These are phyloP conservation scores for Corylus americana DNA, from an alignment of 306 rosid species.

Conservation along the genomic window DNA sequence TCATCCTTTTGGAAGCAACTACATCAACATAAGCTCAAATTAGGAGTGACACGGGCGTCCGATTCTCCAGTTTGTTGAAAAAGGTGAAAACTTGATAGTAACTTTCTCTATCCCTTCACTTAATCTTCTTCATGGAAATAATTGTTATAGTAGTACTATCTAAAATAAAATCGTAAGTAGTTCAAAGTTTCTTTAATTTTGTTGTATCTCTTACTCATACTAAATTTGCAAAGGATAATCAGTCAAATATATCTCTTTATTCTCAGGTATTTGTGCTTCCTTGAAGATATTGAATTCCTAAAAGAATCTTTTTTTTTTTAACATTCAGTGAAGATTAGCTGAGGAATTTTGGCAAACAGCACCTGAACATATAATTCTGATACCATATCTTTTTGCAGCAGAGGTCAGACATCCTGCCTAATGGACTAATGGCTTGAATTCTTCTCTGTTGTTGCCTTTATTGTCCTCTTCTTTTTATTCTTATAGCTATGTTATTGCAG, in stretches of 20 bases:
- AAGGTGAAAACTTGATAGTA: slow-evolving; percentile 41
- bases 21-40: slow-evolving; percentile 11
- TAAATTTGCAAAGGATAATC: background rate
- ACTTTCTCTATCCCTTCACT: slow-evolving; percentile 24
- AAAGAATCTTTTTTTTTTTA: background rate
- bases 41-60: slow-evolving; percentile 17
- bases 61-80: slow-evolving; percentile 36
- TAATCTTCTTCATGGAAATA: slow-evolving; percentile 3
- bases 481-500: slow-evolving; percentile 20
- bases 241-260: background rate
- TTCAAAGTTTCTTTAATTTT: slow-evolving; percentile 14
- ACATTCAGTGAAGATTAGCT: slow-evolving; percentile 16
- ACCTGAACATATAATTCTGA: background rate
- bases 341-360: background rate
- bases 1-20: slow-evolving; percentile 30
- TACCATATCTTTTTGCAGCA: slow-evolving; percentile 29
- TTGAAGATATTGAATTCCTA: slow-evolving; percentile 5
- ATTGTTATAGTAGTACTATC: slow-evolving; percentile 19
- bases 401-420: slow-evolving; percentile 26
- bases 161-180: slow-evolving; percentile 4
- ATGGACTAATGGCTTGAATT: slow-evolving; percentile 22
- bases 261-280: slow-evolving; percentile 19
- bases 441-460: slow-evolving; percentile 21
- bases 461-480: slow-evolving; percentile 16
- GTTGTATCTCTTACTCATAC: background rate